These are phyloP conservation scores for Kwoniella dendrophila DNA, from an alignment of 768 basidiomycete genomes.

Conservation along the genomic window DNA sequence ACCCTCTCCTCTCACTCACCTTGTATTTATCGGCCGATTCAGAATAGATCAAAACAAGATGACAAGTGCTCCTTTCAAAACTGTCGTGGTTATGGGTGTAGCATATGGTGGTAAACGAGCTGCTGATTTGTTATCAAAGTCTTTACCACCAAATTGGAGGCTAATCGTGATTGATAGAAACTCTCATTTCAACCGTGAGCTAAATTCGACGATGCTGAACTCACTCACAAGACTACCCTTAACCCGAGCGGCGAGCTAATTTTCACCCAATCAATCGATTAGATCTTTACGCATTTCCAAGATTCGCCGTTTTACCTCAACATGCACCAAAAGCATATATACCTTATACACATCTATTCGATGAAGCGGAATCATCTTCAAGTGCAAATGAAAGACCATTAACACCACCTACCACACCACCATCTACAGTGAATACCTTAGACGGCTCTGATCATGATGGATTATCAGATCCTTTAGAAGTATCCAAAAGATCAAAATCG, in stretches of 20 bases:
- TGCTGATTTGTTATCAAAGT: slow-evolving; percentile 32
- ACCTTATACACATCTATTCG: slow-evolving; percentile 44
- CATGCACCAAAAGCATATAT: slow-evolving; percentile 52
- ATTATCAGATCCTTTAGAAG: background rate
- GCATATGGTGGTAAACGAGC: slow-evolving; percentile 47
- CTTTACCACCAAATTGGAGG: slow-evolving; percentile 45
- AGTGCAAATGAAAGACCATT: slow-evolving; percentile 1
- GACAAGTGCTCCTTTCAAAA: slow-evolving; percentile 22
- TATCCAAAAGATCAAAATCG: slow-evolving; percentile 7
- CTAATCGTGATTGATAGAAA: slow-evolving; percentile 52
- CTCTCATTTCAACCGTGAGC: slow-evolving; percentile 53
- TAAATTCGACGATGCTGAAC: too few species aligned
- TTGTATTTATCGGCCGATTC: background rate
- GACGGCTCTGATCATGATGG: slow-evolving; percentile 1
- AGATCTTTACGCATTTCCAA: slow-evolving; percentile 56
- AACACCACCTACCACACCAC: slow-evolving; percentile 25
- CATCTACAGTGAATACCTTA: slow-evolving; percentile 5
- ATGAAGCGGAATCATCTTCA: slow-evolving; percentile 7
- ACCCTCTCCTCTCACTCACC: slow-evolving; percentile 1
- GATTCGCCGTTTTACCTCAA: slow-evolving; percentile 48
- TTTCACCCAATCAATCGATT: background rate
- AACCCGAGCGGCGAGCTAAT: background rate
- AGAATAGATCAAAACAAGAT: background rate
- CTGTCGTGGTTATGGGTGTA: slow-evolving; percentile 48
- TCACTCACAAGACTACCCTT: background rate